Percentiles rank a stretch among this genome's conserved stretches.
phyloP scores from a whole-genome alignment of 805 yeast genomes.

The Candida loeiensis region DNA sequence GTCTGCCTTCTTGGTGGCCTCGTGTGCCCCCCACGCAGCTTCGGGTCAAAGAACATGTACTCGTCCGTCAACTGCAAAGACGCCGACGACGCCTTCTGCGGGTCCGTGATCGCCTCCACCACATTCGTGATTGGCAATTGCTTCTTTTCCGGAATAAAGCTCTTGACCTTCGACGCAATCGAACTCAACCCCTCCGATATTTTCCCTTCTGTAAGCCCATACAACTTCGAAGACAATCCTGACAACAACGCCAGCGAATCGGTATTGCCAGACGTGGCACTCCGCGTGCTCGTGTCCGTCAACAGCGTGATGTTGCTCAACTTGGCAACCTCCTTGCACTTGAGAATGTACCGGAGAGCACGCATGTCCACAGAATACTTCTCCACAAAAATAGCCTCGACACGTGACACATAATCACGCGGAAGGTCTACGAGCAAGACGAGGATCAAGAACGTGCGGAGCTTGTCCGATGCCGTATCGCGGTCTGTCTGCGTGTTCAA shows the following conservation, averaged over 20 bases:
- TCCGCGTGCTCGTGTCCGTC: constrained; percentile 24
- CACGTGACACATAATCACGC: constrained; percentile 40
- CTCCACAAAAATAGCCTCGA: constrained; percentile 56
- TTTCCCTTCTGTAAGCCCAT: constrained; percentile 78
- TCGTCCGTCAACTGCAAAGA: constrained; percentile 80
- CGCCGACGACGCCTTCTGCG: constrained; percentile 56
- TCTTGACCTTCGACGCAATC: constrained; percentile 81
- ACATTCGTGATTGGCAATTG: constrained; percentile 85
- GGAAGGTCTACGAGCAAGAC: constrained; percentile 45
- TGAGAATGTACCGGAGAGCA: constrained; percentile 70
- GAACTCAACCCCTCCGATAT: constrained; percentile 88
- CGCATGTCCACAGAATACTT: constrained; percentile 55
- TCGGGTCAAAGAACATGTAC: constrained; percentile 87
- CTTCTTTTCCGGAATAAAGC: constrained; percentile 81
- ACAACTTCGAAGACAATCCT: constrained; percentile 71
- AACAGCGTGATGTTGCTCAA: constrained; percentile 26
- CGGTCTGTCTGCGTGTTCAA: constrained; percentile 49
- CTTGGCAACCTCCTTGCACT: constrained; percentile 74
- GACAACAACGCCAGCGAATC: constrained; percentile 60
- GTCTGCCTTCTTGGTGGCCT: constrained; percentile 82
- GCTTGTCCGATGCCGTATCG: constrained; percentile 71
- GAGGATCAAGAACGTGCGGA: constrained; percentile 84
- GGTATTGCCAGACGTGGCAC: constrained; percentile 18
- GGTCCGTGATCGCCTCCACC: constrained; percentile 90
- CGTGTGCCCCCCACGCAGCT: constrained; percentile 84